Conservation (phyloP, 345 rosid genomes). For the Carallia pectinifolia region DNA sequence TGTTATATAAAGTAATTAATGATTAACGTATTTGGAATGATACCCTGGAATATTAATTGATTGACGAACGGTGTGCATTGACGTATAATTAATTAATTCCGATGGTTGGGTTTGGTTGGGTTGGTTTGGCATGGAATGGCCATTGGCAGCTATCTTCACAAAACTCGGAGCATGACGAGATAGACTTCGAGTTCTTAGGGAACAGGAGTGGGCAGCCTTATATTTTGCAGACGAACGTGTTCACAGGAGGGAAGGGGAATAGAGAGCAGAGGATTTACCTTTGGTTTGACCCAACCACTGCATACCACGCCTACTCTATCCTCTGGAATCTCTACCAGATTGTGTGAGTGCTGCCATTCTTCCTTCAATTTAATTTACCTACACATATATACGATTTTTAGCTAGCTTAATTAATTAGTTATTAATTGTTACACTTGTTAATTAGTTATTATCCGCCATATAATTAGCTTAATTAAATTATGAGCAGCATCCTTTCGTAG, state of each 20-base stretch:
- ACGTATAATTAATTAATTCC: neutral
- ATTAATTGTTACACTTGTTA: neutral
- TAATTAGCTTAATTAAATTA: too few species aligned
- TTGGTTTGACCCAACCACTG: conserved; percentile 79
- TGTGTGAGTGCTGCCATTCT: conserved; percentile 44
- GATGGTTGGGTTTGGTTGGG: neutral
- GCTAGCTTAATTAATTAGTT: neutral
- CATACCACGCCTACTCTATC: conserved; percentile 60
- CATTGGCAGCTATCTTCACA: conserved; percentile 68
- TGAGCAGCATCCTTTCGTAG: too few species aligned
- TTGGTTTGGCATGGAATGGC: neutral
- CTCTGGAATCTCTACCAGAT: conserved; percentile 73
- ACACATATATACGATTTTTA: neutral
- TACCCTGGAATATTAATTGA: too few species aligned
- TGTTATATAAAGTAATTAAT: too few species aligned
- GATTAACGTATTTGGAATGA: too few species aligned
- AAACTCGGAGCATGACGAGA: conserved; percentile 81
- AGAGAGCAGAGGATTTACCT: conserved; percentile 76
- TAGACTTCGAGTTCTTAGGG: conserved; percentile 91
- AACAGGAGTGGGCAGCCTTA: conserved; percentile 80
- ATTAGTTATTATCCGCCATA: too few species aligned
- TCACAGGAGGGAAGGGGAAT: conserved; percentile 75
- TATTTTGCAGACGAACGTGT: conserved; percentile 80
- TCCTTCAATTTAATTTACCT: neutral
- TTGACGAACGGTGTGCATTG: too few species aligned